Conservation (phyloP, 257 asterid species). For the Penstemon barbatus region DNA sequence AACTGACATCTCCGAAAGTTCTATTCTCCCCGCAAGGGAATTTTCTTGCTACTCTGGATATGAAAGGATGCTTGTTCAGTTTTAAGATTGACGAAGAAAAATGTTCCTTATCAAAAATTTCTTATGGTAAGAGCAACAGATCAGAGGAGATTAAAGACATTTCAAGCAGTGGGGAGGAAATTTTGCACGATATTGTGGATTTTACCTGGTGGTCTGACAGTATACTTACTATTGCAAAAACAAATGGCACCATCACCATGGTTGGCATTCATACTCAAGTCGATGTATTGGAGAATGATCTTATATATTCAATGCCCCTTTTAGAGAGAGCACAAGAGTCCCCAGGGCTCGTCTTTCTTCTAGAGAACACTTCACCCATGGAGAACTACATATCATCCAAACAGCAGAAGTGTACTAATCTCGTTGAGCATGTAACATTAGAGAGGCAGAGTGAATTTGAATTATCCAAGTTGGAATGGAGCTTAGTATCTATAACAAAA, state of each 20-base stretch:
- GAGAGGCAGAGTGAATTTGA: slow-evolving; percentile 42
- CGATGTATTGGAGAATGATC: slow-evolving; percentile 47
- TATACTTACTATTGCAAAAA: slow-evolving; percentile 58
- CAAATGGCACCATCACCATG: slow-evolving; percentile 62
- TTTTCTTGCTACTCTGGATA: slow-evolving; percentile 70
- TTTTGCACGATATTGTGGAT: slow-evolving; percentile 54
- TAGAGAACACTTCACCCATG: slow-evolving; percentile 56
- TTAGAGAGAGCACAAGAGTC: slow-evolving; percentile 65
- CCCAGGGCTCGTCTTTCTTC: slow-evolving; percentile 64
- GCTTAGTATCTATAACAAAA: slow-evolving; percentile 62
- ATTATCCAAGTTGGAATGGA: slow-evolving; percentile 63
- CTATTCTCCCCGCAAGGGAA: slow-evolving; percentile 70
- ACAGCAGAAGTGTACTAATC: slow-evolving; percentile 36
- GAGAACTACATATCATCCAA: slow-evolving; percentile 43
- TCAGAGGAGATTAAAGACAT: slow-evolving; percentile 34
- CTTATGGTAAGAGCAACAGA: slow-evolving; percentile 37
- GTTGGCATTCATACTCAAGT: slow-evolving; percentile 51
- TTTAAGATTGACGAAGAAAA: slow-evolving; percentile 66
- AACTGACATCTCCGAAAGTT: slow-evolving; percentile 70
- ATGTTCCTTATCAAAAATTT: slow-evolving; percentile 44
- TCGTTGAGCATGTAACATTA: slow-evolving; percentile 38
- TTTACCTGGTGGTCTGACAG: slow-evolving; percentile 95
- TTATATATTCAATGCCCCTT: slow-evolving; percentile 66
- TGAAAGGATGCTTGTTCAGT: slow-evolving; percentile 58
- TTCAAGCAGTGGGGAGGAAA: slow-evolving; percentile 39